Evolutionary conservation across 257 asterid species (phyloP).

Genomic region (Solanum commersonii): DNA sequence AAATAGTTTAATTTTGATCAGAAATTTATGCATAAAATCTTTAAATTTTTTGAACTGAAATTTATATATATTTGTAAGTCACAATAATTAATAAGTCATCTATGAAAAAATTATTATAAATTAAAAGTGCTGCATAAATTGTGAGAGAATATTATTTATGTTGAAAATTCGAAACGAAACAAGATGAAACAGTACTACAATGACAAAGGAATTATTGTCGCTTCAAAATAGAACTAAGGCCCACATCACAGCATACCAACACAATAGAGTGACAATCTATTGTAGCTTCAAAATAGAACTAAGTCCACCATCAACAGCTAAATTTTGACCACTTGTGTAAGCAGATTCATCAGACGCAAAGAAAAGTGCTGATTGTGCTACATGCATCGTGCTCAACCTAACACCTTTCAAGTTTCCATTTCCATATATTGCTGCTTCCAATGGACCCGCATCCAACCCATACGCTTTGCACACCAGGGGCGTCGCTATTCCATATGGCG

Average conservation of each 20-base stretch:
- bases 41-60: too few species aligned
- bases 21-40: too few species aligned
- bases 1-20: fast-evolving
- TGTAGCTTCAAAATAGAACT: not conserved
- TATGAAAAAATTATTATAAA: too few species aligned
- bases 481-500: not conserved
- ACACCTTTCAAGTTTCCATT: not conserved
- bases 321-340: not conserved
- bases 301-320: not conserved
- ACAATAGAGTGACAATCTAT: not conserved
- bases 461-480: not conserved
- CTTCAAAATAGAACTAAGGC: not conserved
- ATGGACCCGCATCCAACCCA: not conserved
- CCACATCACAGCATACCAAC: not conserved
- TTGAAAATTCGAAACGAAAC: too few species aligned
- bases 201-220: not conserved
- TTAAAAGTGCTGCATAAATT: too few species aligned
- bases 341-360: not conserved
- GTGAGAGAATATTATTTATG: too few species aligned
- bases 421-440: not conserved
- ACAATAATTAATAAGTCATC: too few species aligned
- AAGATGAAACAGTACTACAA: not conserved
- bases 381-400: not conserved
- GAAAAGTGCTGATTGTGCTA: not conserved
- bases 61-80: too few species aligned